These are phyloP conservation scores for Daldinia childiae DNA, from an alignment of 495 filamentous ascomycete species.

Conservation along the genomic window DNA sequence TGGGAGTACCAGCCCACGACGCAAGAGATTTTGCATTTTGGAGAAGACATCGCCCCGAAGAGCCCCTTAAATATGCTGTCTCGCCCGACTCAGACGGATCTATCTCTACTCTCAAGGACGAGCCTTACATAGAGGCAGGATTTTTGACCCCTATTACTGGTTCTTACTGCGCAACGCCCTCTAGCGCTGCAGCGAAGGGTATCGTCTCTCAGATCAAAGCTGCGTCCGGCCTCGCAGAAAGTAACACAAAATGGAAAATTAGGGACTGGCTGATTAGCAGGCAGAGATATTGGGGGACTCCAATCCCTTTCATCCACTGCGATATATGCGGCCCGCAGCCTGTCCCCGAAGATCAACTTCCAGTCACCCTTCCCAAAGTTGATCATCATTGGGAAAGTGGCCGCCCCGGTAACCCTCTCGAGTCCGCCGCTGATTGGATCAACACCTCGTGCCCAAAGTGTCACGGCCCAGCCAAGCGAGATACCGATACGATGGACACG, in stretches of 20 bases:
- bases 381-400: slow-evolving; percentile 72
- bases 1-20: slow-evolving; percentile 92
- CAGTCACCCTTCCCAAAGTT: slow-evolving; percentile 77
- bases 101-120: slow-evolving; percentile 50
- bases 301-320: slow-evolving; percentile 91
- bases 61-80: slow-evolving; percentile 63
- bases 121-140: slow-evolving; percentile 68
- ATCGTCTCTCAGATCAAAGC: slow-evolving; percentile 67
- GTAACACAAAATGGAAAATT: slow-evolving; percentile 75
- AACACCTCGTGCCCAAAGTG: slow-evolving; percentile 81
- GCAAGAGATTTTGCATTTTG: slow-evolving; percentile 80
- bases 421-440: slow-evolving; percentile 75
- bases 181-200: slow-evolving; percentile 67
- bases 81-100: slow-evolving; percentile 61
- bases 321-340: slow-evolving; percentile 77
- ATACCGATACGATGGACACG: slow-evolving; percentile 96
- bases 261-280: slow-evolving; percentile 89
- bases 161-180: slow-evolving; percentile 65
- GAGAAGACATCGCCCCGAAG: slow-evolving; percentile 68
- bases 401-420: slow-evolving; percentile 79
- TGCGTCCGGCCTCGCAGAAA: slow-evolving; percentile 62
- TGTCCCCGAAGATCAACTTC: slow-evolving; percentile 78
- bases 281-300: slow-evolving; percentile 90
- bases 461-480: slow-evolving; percentile 72
- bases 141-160: slow-evolving; percentile 72